Evolutionary conservation across 192 early-diverging fungal species (phyloP).

Genomic region (Linderina pennispora): DNA sequence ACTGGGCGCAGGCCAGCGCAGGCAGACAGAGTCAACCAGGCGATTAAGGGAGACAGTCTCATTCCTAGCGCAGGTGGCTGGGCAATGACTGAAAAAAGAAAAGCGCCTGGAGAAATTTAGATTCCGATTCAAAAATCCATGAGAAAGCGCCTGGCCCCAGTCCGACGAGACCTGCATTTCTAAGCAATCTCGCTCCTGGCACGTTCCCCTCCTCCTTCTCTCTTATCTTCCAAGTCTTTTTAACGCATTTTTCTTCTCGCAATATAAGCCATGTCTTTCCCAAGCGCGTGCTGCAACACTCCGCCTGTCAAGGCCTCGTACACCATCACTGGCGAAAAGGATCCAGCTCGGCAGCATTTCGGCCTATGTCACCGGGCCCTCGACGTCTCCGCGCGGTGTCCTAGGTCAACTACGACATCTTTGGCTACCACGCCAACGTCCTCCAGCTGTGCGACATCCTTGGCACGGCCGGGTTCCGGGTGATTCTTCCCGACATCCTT

Average conservation of each 20-base stretch:
- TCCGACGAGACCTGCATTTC: no score
- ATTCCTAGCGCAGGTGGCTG: no score
- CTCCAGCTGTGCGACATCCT: constrained; percentile 59
- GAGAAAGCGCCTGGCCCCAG: no score
- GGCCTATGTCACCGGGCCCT: constrained; percentile 37
- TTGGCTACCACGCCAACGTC: constrained; percentile 55
- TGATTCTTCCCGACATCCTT: constrained; percentile 66
- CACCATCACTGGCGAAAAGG: constrained; percentile 31
- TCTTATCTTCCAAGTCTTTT: not conserved
- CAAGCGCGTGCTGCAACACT: constrained; percentile 49
- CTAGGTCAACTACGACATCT: constrained; percentile 66
- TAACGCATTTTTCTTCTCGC: not conserved
- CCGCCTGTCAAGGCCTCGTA: constrained; percentile 46
- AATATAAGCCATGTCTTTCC: constrained; percentile 27
- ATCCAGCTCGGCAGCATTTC: constrained; percentile 21
- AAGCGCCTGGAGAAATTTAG: no score
- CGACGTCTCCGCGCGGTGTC: constrained; percentile 52
- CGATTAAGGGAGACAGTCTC: no score
- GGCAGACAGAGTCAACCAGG: no score
- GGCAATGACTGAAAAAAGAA: no score
- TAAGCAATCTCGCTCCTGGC: no score
- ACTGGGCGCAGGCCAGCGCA: constrained; percentile 36
- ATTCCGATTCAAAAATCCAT: no score
- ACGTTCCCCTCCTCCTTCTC: no score
- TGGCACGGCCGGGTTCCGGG: constrained; percentile 48